Base-by-base conservation (phyloP, 129 eudicot species). In the Cynara cardunculus region DNA sequence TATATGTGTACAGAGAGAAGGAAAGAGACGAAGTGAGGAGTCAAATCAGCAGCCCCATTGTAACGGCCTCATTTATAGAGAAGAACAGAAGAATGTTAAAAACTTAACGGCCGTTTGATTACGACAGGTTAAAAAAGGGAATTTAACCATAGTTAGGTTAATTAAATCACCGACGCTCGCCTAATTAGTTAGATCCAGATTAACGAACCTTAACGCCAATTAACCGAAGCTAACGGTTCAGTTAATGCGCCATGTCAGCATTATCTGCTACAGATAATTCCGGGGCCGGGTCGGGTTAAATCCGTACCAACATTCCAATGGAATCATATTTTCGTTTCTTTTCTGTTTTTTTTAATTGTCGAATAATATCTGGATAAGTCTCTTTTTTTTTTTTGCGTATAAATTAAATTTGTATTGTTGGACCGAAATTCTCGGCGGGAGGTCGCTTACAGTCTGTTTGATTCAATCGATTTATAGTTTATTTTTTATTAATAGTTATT, bases 41-140 rank as follows among this genome's bases (percentile, higher is more conserved):
- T 82, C 79, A 68, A 86, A 84, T 80, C 69, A 73, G 72, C 83
- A 70, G 77, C n/a, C 73, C 72, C 92, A 83, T 87, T 72, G 85
- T 87, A 87, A 85, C 86, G 90, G 92, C 86, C 61, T 76, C 84
- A 68, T 85, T 85, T 91, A 89, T 85, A 89, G 87, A 79, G 70
- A 70, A 82, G 21, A 46, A 46, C 31, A 69, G 53, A 35, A 59
- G 39, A 69, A 56, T 61, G 82, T 69, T 71, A 71, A 76, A 74
- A 69, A 69, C 4, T 71, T 83, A 83, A 83, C 86, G 82, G 86
- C 86, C 56, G 78, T 83, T 77, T 71, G 69, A 70, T 83, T 44
- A 56, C 1, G 81, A 76, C 53, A 28, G 10, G 34, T 79, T 53
- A 21, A 25, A 26, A 64, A 39, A 35, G 53, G 18, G 21, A 24